Base-by-base conservation (phyloP, 495 filamentous ascomycete genomes). In the Penicillium diatomitis region DNA sequence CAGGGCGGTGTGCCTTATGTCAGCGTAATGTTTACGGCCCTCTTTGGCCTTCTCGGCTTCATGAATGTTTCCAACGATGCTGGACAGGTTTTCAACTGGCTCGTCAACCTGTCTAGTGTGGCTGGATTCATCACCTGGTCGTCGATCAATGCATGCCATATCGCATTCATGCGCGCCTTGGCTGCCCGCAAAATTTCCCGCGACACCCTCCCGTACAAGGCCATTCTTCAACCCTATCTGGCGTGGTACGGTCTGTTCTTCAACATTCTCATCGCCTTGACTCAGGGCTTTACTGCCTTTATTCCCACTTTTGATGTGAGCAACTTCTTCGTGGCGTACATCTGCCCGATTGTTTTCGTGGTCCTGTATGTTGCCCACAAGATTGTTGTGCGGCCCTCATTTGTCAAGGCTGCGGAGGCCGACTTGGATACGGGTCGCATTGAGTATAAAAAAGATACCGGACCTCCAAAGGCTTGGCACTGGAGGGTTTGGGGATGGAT, bases 41-140 rank as follows among this genome's bases (percentile, higher is more conserved):
- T 65, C 6, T 72, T 79, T 36, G 71, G 72, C 43, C 61, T 77
- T 6, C 53, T 79, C 3, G 71, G 69, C 2, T 79, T 75, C 56
- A 68, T 79, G 68, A 74, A 70, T 46, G 62, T 71, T 38, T 64
- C 67, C 37, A 51, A 63, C 6, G 60, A 67, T 41, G 68, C 62
- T 6, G 55, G 54, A 7, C 52, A 53, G 32, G 60, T 75, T 11
- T 85, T 85, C 61, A 69, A 68, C 53, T 73, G 69, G 69, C 62
- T 75, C 12, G 61, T 72, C 29, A 83, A 82, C 56, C 78, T 85
- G 48, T 74, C 72, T 31, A 68, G 71, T 50, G 77, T 84, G 12
- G 80, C 81, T 6, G 81, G 81, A 2, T 75, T 85, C 50, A 76
- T 82, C 37, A 79, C 75, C n/a, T 85, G 81, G 81, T 68, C 72